phyloP scores from a whole-genome alignment of 495 filamentous ascomycete species.

The Hypoxylon lienhwacheense region DNA sequence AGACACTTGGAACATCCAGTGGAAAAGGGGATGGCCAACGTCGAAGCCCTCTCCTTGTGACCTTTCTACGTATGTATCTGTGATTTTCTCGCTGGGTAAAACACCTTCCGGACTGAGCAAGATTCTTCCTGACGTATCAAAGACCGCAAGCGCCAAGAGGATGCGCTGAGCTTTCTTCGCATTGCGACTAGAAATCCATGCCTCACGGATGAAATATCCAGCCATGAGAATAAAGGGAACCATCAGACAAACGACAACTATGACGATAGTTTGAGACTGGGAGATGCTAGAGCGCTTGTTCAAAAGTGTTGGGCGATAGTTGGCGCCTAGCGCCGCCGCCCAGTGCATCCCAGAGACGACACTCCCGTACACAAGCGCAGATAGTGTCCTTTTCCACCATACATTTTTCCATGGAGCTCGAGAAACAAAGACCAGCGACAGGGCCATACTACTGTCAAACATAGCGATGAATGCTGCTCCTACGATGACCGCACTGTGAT shows the following conservation, averaged over 20 bases:
- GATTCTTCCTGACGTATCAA: slow-evolving; percentile 72
- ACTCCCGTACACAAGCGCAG: slow-evolving; percentile 66
- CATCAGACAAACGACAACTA: slow-evolving; percentile 66
- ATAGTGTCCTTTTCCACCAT: slow-evolving; percentile 71
- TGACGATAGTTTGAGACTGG: slow-evolving; percentile 60
- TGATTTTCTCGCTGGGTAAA: slow-evolving; percentile 81
- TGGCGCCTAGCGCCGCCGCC: slow-evolving; percentile 73
- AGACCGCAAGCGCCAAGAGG: slow-evolving; percentile 73
- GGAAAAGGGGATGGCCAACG: slow-evolving; percentile 76
- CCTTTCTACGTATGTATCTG: slow-evolving; percentile 73
- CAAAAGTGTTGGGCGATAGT: slow-evolving; percentile 54
- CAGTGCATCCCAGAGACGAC: slow-evolving; percentile 90
- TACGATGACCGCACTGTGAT: slow-evolving; percentile 59
- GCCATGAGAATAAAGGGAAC: slow-evolving; percentile 56
- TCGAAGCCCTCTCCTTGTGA: slow-evolving; percentile 76
- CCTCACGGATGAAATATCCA: slow-evolving; percentile 55
- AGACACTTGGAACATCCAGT: slow-evolving; percentile 83
- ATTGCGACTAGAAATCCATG: slow-evolving; percentile 56
- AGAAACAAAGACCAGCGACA: slow-evolving; percentile 77
- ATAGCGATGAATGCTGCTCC: slow-evolving; percentile 73
- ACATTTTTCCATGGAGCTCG: slow-evolving; percentile 75
- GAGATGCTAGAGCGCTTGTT: slow-evolving; percentile 44
- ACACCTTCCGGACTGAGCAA: slow-evolving; percentile 79
- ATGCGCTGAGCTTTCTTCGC: slow-evolving; percentile 73
- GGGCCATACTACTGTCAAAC: slow-evolving; percentile 64